Percentiles rank a stretch among this genome's conserved stretches.
These are phyloP conservation scores for Mortierella sp. DNA, from an alignment of 371 early-diverging fungal species.

Conservation along the genomic window DNA sequence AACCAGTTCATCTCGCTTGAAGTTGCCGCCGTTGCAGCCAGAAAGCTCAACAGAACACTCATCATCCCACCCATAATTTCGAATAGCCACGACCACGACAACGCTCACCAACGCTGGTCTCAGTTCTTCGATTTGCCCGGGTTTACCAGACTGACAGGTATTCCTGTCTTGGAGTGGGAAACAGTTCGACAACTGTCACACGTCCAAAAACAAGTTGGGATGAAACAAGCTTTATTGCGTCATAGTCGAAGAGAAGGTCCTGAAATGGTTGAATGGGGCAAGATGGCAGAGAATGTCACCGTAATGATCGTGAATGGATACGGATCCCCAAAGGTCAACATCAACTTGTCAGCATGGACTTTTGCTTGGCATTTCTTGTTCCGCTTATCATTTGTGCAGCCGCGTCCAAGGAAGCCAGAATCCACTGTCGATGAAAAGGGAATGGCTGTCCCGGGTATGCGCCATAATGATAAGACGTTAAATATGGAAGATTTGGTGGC, in stretches of 20 bases:
- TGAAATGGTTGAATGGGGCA: background rate
- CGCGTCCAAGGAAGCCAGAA: constrained; percentile 6
- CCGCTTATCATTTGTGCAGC: background rate
- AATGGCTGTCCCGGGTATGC: constrained; percentile 1
- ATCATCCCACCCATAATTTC: constrained; percentile 46
- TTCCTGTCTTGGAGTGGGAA: constrained; percentile 27
- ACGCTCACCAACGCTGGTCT: constrained; percentile 46
- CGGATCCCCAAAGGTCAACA: constrained; percentile 4
- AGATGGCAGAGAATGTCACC: constrained; percentile 35
- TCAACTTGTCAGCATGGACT: constrained; percentile 6
- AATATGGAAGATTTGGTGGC: constrained; percentile 18
- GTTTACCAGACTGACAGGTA: constrained; percentile 16
- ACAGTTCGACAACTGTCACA: constrained; percentile 24
- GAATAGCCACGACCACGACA: constrained; percentile 31
- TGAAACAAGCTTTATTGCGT: constrained; percentile 10
- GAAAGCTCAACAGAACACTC: constrained; percentile 31
- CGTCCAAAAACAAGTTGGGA: constrained; percentile 26
- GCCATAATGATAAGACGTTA: constrained; percentile 1
- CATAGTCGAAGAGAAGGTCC: constrained; percentile 9
- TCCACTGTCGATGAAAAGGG: background rate
- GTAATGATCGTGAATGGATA: constrained; percentile 21
- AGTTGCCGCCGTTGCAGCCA: constrained; percentile 20
- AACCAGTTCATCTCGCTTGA: constrained; percentile 26
- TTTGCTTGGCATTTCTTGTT: constrained; percentile 28
- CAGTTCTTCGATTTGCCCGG: constrained; percentile 34